Evolutionary conservation across 306 rosid genomes (phyloP).

Genomic region (Vigna nakashimae): DNA sequence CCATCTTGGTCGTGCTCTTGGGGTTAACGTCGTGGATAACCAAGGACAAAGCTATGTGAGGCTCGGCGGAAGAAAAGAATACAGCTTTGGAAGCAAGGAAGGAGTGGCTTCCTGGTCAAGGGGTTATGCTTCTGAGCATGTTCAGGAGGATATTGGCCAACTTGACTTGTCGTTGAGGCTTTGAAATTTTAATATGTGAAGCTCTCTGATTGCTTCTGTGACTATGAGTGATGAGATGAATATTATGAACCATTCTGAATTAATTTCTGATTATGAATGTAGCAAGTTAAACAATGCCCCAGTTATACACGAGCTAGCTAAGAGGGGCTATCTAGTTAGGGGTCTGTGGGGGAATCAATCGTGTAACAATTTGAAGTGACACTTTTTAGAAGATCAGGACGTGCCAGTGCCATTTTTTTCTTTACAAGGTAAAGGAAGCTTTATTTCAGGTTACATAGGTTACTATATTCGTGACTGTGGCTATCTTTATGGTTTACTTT

Average conservation of each 20-base stretch:
- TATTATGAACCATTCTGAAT: slow-evolving; percentile 9
- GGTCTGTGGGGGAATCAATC: slow-evolving; percentile 9
- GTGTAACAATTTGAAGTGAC: slow-evolving; percentile 41
- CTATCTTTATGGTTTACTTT: slow-evolving; percentile 37
- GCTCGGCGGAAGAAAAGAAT: slow-evolving; percentile 44
- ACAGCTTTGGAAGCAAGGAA: slow-evolving; percentile 45
- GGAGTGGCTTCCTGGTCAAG: slow-evolving; percentile 52
- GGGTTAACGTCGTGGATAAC: slow-evolving; percentile 9
- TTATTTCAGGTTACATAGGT: slow-evolving; percentile 39
- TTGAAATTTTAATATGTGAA: slow-evolving; percentile 41
- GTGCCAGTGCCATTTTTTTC: slow-evolving; percentile 41
- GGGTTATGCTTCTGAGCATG: slow-evolving; percentile 49
- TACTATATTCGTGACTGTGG: slow-evolving; percentile 40
- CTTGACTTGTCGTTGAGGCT: slow-evolving; percentile 91
- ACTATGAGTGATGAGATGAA: slow-evolving; percentile 19
- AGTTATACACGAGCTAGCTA: background rate
- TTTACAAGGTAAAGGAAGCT: slow-evolving; percentile 43
- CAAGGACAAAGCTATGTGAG: slow-evolving; percentile 47
- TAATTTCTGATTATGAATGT: slow-evolving; percentile 6
- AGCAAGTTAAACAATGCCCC: slow-evolving; percentile 13
- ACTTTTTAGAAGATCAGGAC: slow-evolving; percentile 36
- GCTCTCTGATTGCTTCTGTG: slow-evolving; percentile 13
- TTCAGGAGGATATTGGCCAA: slow-evolving; percentile 72
- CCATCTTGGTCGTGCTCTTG: slow-evolving; percentile 33
- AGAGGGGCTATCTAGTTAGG: slow-evolving; percentile 16